phyloP scores from a whole-genome alignment of 495 filamentous ascomycete species.

The Penicillium coprophilum region DNA sequence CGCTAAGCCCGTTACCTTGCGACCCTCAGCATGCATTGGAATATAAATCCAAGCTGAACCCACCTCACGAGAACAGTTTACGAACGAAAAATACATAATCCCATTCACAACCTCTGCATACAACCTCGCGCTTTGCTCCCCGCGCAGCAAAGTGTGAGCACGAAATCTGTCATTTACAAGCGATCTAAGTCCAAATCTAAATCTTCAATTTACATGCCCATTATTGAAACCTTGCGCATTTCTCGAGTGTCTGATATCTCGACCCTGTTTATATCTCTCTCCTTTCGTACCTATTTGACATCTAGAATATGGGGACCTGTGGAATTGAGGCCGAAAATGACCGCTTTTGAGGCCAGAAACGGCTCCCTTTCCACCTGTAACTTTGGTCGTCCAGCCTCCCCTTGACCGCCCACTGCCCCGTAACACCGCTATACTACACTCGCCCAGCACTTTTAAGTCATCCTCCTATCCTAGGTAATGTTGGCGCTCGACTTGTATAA shows the following conservation, averaged over 20 bases:
- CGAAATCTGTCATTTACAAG: conserved; percentile 1
- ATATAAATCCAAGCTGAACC: background rate
- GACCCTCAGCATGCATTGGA: background rate
- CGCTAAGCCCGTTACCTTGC: background rate
- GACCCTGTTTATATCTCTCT: background rate
- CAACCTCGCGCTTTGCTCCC: no score
- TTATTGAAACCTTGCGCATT: background rate
- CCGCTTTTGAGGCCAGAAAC: conserved; percentile 21
- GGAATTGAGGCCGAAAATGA: conserved; percentile 28
- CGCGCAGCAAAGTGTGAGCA: background rate
- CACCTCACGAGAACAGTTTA: background rate
- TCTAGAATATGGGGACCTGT: conserved; percentile 26
- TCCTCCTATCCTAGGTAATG: conserved; percentile 14
- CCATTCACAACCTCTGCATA: background rate
- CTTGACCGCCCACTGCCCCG: conserved; percentile 12
- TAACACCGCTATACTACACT: conserved; percentile 16
- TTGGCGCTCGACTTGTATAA: conserved; percentile 14
- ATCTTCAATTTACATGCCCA: background rate
- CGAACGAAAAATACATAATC: conserved; percentile 3
- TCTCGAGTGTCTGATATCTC: background rate
- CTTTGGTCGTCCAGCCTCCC: conserved; percentile 11
- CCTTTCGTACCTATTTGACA: background rate
- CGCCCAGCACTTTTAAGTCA: conserved; percentile 2
- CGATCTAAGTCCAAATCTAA: background rate
- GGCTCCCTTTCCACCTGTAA: conserved; percentile 16